Percentiles rank a stretch among this genome's conserved stretches.
These are phyloP conservation scores for Hyparrhenia diplandra DNA, from an alignment of 176 grass and related monocot species.

Conservation along the genomic window DNA sequence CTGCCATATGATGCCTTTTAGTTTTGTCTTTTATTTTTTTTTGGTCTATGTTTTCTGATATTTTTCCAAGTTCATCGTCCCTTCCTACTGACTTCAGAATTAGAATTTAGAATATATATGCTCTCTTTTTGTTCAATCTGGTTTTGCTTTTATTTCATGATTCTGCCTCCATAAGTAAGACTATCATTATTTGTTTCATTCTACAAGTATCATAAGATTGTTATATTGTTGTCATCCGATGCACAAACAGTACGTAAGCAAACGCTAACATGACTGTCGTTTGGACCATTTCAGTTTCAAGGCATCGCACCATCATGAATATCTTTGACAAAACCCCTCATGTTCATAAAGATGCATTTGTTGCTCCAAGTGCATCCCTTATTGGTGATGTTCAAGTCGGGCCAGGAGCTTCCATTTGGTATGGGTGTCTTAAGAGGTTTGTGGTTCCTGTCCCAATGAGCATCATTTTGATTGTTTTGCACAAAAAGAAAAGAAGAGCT, in stretches of 20 bases:
- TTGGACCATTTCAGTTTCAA: constrained; percentile 59
- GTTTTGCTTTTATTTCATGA: background rate
- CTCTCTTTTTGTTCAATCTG: background rate
- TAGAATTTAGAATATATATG: background rate
- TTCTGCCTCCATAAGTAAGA: background rate
- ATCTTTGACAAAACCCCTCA: constrained; percentile 74
- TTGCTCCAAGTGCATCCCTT: constrained; percentile 94
- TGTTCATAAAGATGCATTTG: constrained; percentile 88
- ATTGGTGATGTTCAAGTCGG: constrained; percentile 90
- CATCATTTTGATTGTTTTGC: constrained; percentile 14
- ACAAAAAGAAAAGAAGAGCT: background rate
- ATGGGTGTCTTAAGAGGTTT: constrained; percentile 93
- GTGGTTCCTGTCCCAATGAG: background rate
- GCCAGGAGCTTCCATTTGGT: constrained; percentile 93
- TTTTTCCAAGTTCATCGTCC: background rate
- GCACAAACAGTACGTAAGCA: background rate
- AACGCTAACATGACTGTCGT: constrained; percentile 24
- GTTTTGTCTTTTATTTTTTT: background rate
- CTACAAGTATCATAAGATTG: background rate
- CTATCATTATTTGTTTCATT: background rate
- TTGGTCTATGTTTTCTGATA: background rate
- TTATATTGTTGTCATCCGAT: background rate
- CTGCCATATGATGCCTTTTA: background rate
- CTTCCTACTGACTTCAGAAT: background rate
- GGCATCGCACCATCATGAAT: constrained; percentile 90